Percentiles rank a stretch among this genome's conserved stretches.
Evolutionary conservation across 2,329 filamentous ascomycete species (phyloP).

Genomic region (Aspergillus alliaceus): DNA sequence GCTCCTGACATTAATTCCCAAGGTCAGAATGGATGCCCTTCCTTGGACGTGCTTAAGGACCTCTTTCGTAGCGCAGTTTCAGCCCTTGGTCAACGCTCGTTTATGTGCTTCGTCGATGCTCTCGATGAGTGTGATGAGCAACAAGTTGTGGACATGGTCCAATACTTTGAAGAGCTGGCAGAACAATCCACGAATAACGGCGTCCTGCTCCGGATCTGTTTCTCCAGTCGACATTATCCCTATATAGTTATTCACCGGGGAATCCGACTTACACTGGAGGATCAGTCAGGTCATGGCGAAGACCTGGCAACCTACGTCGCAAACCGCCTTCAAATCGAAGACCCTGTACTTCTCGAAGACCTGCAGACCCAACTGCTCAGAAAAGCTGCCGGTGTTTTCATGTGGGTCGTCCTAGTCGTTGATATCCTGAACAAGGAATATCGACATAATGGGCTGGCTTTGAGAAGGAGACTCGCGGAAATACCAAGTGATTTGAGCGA

Average conservation of each 20-base stretch:
- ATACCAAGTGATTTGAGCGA: constrained; percentile 45
- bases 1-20: too few relatives aligned
- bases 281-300: constrained; percentile 35
- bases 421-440: constrained; percentile 45
- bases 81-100: constrained; percentile 11
- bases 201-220: constrained; percentile 36
- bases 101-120: constrained; percentile 45
- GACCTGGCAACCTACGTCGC: constrained; percentile 41
- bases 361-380: neutral
- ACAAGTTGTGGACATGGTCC: constrained; percentile 40
- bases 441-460: constrained; percentile 25
- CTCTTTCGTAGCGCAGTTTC: too few relatives aligned
- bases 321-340: constrained; percentile 11
- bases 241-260: constrained; percentile 33
- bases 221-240: constrained; percentile 47
- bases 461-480: constrained; percentile 37
- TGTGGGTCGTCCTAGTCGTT: constrained; percentile 48
- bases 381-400: constrained; percentile 43
- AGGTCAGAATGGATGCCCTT: neutral
- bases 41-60: neutral
- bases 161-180: too few relatives aligned
- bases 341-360: neutral
- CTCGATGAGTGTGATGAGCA: constrained; percentile 48
- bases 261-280: constrained; percentile 37
- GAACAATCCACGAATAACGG: too few relatives aligned